Evolutionary conservation across 2,329 filamentous ascomycete species (phyloP).

Genomic region (Colletotrichum ledebouriae): DNA sequence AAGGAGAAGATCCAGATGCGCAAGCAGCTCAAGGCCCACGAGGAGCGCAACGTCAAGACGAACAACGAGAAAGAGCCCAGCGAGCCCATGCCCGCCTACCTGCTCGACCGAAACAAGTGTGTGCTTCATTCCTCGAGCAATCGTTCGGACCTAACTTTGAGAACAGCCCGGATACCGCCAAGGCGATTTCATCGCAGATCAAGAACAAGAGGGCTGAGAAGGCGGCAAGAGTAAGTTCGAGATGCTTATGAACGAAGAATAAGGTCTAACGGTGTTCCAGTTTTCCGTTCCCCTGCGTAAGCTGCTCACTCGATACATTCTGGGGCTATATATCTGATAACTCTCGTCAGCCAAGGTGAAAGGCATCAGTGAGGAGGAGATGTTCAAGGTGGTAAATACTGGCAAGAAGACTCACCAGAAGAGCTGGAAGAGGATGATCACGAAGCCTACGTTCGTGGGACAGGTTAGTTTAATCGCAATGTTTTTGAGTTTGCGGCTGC

Average conservation of each 20-base stretch:
- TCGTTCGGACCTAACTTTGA: slow-evolving; percentile 37
- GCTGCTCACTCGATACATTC: too few relatives aligned
- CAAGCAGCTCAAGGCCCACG: slow-evolving; percentile 93
- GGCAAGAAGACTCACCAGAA: slow-evolving; percentile 95
- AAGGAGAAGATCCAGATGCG: slow-evolving; percentile 99
- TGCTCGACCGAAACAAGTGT: slow-evolving; percentile 82
- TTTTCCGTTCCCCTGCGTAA: slow-evolving; percentile 85
- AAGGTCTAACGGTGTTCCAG: slow-evolving; percentile 51
- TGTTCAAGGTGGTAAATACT: slow-evolving; percentile 97
- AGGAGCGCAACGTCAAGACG: slow-evolving; percentile 96
- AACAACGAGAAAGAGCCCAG: slow-evolving; percentile 82
- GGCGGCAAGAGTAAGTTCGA: slow-evolving; percentile 71
- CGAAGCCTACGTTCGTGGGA: slow-evolving; percentile 90
- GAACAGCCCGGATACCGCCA: slow-evolving; percentile 65
- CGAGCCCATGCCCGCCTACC: slow-evolving; percentile 89
- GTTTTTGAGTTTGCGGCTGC: slow-evolving; percentile 50
- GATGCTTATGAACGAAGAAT: background rate
- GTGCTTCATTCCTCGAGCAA: slow-evolving; percentile 43
- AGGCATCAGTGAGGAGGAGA: slow-evolving; percentile 91
- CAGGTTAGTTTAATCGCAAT: slow-evolving; percentile 47
- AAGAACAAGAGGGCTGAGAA: slow-evolving; percentile 97
- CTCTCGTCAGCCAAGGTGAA: slow-evolving; percentile 1
- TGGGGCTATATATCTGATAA: slow-evolving; percentile 65
- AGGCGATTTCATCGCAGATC: slow-evolving; percentile 86
- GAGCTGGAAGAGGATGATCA: slow-evolving; percentile 81